Percentiles rank a stretch among this genome's conserved stretches.
Conservation (phyloP, 176 grass and related monocot genomes). For the Cenchrus americanus region DNA sequence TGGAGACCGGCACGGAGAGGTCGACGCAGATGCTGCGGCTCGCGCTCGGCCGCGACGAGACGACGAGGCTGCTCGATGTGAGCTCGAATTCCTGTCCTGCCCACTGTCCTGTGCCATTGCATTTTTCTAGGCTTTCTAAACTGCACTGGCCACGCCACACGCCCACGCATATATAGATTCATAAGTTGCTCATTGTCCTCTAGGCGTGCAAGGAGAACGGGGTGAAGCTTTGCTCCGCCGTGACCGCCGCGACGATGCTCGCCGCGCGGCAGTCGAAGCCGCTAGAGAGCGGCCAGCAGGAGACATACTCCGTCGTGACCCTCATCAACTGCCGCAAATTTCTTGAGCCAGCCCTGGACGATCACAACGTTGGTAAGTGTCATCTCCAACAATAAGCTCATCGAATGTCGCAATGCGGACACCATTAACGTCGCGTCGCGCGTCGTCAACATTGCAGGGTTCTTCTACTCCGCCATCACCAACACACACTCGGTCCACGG, state of each 20-base stretch:
- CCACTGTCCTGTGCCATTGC: background rate
- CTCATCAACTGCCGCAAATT: conserved; percentile 76
- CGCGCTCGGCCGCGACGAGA: conserved; percentile 57
- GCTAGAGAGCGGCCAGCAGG: conserved; percentile 46
- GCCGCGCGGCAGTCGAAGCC: conserved; percentile 64
- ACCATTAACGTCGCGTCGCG: background rate
- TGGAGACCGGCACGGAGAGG: conserved; percentile 56
- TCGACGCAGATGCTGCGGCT: conserved; percentile 65
- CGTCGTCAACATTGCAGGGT: conserved; percentile 42
- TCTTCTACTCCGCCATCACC: conserved; percentile 81
- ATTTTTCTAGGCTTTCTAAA: background rate
- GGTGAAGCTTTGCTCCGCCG: conserved; percentile 69
- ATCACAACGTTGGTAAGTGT: conserved; percentile 64
- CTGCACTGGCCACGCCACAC: background rate
- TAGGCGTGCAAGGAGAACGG: conserved; percentile 85
- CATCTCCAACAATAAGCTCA: background rate
- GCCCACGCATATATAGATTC: background rate
- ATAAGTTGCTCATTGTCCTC: conserved; percentile 8
- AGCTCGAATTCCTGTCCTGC: conserved; percentile 26
- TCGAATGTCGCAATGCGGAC: background rate
- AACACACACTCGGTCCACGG: conserved; percentile 71
- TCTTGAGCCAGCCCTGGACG: conserved; percentile 65
- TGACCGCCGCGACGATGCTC: conserved; percentile 71
- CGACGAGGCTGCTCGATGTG: conserved; percentile 67
- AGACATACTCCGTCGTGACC: conserved; percentile 68